phyloP scores from a whole-genome alignment of 257 asterid species.

The Henckelia pumila region DNA sequence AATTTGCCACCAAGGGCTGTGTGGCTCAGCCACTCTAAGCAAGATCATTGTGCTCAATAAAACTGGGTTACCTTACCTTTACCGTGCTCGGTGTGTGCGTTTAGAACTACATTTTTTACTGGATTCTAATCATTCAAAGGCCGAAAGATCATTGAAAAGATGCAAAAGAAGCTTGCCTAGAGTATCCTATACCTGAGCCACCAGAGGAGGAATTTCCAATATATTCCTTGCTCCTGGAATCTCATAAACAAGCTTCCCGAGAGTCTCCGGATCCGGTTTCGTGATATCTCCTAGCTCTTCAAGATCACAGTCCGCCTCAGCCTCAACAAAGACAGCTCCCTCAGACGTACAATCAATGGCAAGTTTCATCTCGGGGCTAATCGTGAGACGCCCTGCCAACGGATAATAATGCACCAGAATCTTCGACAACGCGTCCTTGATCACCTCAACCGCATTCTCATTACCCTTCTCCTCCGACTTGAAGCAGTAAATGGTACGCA shows the following conservation, averaged over 20 bases:
- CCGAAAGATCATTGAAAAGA: background rate
- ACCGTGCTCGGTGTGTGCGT: background rate
- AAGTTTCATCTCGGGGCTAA: constrained; percentile 71
- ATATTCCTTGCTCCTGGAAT: constrained; percentile 64
- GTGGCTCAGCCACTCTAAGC: background rate
- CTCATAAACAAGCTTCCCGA: constrained; percentile 83
- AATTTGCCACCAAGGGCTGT: background rate
- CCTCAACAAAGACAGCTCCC: constrained; percentile 88
- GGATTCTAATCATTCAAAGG: background rate
- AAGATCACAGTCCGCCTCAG: constrained; percentile 64
- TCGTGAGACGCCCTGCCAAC: constrained; percentile 62
- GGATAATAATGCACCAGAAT: constrained; percentile 73
- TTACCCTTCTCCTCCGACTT: constrained; percentile 57
- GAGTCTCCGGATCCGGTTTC: constrained; percentile 76
- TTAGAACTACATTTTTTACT: background rate
- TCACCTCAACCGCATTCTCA: constrained; percentile 44
- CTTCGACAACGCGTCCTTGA: constrained; percentile 66
- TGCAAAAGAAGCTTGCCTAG: background rate
- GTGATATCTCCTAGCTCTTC: constrained; percentile 64
- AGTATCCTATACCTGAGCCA: constrained; percentile 57
- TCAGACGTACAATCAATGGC: constrained; percentile 71
- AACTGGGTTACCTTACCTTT: background rate
- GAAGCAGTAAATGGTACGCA: constrained; percentile 77
- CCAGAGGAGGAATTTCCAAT: constrained; percentile 79
- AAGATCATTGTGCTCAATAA: background rate